Percentiles rank a stretch among this genome's conserved stretches.
Conservation (phyloP, 1,284 basidiomycete genomes). For the Rhodotorula sp. region DNA sequence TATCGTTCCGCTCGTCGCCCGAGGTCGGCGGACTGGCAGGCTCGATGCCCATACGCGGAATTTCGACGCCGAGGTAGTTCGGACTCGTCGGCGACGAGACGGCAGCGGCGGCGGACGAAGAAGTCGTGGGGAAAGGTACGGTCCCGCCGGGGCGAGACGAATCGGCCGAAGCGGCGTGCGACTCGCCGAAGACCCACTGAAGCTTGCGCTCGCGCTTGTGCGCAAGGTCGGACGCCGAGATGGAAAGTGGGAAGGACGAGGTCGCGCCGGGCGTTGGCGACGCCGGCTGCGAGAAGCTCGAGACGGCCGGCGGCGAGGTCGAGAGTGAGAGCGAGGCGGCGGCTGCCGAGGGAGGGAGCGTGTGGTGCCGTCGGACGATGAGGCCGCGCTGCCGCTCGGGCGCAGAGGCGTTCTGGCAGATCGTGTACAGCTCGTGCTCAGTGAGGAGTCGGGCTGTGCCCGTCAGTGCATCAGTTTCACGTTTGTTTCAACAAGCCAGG, state of each 20-base stretch:
- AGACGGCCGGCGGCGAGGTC: slow-evolving; percentile 8
- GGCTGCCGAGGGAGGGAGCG: slow-evolving; percentile 1
- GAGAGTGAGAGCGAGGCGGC: slow-evolving; percentile 2
- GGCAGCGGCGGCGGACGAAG: neutral
- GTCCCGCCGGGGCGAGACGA: slow-evolving; percentile 19
- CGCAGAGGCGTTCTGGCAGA: slow-evolving; percentile 82
- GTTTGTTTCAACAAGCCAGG: neutral
- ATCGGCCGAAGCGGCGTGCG: slow-evolving; percentile 24
- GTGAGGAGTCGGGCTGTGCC: slow-evolving; percentile 62
- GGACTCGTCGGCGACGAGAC: neutral
- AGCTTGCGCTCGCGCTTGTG: slow-evolving; percentile 51
- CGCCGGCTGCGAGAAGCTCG: neutral
- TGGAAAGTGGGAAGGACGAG: slow-evolving; percentile 4
- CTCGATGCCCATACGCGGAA: slow-evolving; percentile 42
- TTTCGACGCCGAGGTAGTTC: slow-evolving; percentile 39
- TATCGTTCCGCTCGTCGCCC: neutral
- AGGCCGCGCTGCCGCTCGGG: slow-evolving; percentile 77
- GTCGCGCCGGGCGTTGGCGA: slow-evolving; percentile 1
- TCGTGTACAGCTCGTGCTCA: slow-evolving; percentile 76
- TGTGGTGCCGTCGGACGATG: slow-evolving; percentile 62
- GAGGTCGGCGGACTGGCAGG: slow-evolving; percentile 27
- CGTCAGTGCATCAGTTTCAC: neutral
- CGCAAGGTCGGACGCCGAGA: slow-evolving; percentile 33
- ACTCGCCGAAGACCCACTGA: slow-evolving; percentile 63
- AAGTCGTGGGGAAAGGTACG: neutral